These are phyloP conservation scores for Podospora fimiseda DNA, from an alignment of 495 filamentous ascomycete genomes.

Conservation along the genomic window DNA sequence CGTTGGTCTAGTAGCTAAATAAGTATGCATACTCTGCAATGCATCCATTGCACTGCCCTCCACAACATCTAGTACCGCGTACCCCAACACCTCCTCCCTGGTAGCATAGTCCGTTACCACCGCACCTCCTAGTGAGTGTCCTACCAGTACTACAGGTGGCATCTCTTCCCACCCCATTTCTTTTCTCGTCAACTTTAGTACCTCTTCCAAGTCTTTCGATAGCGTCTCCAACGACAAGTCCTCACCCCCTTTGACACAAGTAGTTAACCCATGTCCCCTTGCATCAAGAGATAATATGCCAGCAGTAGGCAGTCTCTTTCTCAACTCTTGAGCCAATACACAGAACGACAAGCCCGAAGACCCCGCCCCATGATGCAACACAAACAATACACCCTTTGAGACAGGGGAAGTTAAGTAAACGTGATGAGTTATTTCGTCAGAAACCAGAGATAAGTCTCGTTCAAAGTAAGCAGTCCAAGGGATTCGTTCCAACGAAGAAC, in stretches of 20 bases:
- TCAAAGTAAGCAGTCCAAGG: constrained; percentile 86
- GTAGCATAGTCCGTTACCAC: constrained; percentile 91
- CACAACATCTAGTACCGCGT: constrained; percentile 91
- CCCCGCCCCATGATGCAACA: constrained; percentile 49
- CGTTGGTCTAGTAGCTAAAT: constrained; percentile 75
- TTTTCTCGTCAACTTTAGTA: constrained; percentile 56
- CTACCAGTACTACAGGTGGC: constrained; percentile 75
- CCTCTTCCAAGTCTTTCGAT: constrained; percentile 62
- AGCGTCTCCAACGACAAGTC: constrained; percentile 66
- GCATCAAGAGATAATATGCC: constrained; percentile 82
- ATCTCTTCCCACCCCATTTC: constrained; percentile 64
- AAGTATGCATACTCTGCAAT: constrained; percentile 88
- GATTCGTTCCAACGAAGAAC: constrained; percentile 46
- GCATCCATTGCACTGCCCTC: constrained; percentile 85
- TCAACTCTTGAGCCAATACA: constrained; percentile 67
- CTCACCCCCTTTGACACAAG: background rate
- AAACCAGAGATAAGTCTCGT: constrained; percentile 68
- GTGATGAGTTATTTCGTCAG: constrained; percentile 56
- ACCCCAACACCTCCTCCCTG: no score
- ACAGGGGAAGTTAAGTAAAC: constrained; percentile 67
- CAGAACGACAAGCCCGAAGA: constrained; percentile 47
- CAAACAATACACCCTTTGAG: constrained; percentile 58
- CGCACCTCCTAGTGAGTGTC: constrained; percentile 94
- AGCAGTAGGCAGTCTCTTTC: constrained; percentile 68
- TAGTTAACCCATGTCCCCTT: constrained; percentile 76